Evolutionary conservation across 164 flowering plant species (phyloP).

Genomic region (Echeveria elegans): DNA sequence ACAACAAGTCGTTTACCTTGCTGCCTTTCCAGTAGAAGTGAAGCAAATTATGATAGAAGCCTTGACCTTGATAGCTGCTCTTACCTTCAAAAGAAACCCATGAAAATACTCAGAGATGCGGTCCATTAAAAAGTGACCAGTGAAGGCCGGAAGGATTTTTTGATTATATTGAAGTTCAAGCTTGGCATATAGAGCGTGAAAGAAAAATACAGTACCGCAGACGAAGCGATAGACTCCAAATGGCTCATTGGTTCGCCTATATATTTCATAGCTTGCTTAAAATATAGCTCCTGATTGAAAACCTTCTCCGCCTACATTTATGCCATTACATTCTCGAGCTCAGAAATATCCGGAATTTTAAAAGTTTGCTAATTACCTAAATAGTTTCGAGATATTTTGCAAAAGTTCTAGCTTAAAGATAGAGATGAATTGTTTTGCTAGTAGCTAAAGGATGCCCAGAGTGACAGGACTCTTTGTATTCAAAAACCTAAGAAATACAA

Average conservation of each 20-base stretch:
- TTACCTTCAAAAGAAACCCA: not conserved
- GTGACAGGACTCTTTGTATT: not conserved
- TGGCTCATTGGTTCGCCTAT: slow-evolving; percentile 66
- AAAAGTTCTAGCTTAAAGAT: not conserved
- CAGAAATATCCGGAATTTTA: not conserved
- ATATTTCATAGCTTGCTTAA: slow-evolving; percentile 51
- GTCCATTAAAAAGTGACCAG: not conserved
- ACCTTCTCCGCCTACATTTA: slow-evolving; percentile 48
- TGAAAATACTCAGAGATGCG: not conserved
- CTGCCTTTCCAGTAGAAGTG: slow-evolving; percentile 90
- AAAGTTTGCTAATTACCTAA: too few species aligned
- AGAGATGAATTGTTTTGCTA: not conserved
- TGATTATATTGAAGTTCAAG: not conserved
- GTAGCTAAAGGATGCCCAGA: not conserved
- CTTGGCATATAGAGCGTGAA: not conserved
- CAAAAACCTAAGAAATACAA: not conserved
- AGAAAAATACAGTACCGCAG: slow-evolving; percentile 33
- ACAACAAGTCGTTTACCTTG: slow-evolving; percentile 38
- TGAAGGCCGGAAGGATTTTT: not conserved
- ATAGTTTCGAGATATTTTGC: too few species aligned
- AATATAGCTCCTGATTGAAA: slow-evolving; percentile 53
- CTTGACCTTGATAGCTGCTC: slow-evolving; percentile 83
- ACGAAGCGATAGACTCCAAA: slow-evolving; percentile 59
- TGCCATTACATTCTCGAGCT: not conserved
- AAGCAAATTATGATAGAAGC: slow-evolving; percentile 82